These are phyloP conservation scores for Tulasnella sp. DNA, from an alignment of 768 basidiomycete genomes.

Conservation along the genomic window DNA sequence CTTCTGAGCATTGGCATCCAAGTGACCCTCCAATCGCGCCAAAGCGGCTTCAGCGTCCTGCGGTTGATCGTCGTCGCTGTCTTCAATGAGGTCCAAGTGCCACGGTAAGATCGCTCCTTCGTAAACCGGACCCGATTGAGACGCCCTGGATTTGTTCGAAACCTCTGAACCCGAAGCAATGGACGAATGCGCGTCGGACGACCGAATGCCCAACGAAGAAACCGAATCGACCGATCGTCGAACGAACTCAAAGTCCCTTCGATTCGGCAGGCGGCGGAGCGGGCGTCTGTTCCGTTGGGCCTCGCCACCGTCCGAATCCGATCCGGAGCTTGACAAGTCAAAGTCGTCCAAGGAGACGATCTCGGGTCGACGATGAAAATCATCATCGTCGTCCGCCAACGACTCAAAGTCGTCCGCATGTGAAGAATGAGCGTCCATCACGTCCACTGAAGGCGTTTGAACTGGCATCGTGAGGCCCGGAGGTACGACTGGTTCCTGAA, in stretches of 20 bases:
- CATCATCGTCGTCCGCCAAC: conserved; percentile 6
- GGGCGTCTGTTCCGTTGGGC: conserved; percentile 37
- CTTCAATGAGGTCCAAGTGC: conserved; percentile 49
- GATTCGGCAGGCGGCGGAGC: conserved; percentile 55
- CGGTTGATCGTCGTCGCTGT: conserved; percentile 45
- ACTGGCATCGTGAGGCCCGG: background rate
- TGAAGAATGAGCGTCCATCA: conserved; percentile 12
- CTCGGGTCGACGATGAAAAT: conserved; percentile 42
- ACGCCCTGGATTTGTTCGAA: conserved; percentile 1
- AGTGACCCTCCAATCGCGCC: conserved; percentile 73
- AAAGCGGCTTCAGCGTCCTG: conserved; percentile 82
- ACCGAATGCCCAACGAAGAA: conserved; percentile 64
- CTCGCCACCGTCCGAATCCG: conserved; percentile 49
- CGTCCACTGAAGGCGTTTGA: conserved; percentile 9
- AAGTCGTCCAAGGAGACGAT: conserved; percentile 72
- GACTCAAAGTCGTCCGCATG: background rate
- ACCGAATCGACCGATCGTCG: conserved; percentile 59
- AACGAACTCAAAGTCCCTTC: conserved; percentile 76
- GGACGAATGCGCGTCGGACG: conserved; percentile 19
- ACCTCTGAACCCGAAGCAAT: conserved; percentile 14
- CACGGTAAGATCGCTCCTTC: conserved; percentile 42
- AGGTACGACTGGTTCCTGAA: background rate
- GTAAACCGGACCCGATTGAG: background rate
- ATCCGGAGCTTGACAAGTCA: conserved; percentile 57
- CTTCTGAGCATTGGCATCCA: conserved; percentile 61